Base-by-base conservation (phyloP, 495 filamentous ascomycete genomes). In the Penicillium samsonianum region DNA sequence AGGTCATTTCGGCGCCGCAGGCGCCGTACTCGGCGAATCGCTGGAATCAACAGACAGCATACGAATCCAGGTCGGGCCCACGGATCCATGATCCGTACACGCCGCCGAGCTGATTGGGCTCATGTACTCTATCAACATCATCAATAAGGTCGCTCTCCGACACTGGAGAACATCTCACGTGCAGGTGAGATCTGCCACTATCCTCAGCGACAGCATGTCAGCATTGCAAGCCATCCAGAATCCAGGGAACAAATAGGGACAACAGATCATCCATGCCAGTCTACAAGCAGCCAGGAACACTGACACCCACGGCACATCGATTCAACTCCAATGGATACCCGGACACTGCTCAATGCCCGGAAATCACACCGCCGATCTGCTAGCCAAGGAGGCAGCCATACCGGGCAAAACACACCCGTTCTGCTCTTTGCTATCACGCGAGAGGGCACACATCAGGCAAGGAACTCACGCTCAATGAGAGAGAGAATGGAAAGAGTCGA, bases 401-500 rank as follows among this genome's bases (percentile, higher is more conserved):
- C n/a, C n/a, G n/a, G n/a, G n/a, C n/a, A n/a, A n/a, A n/a, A n/a
- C n/a, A n/a, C n/a, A n/a, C n/a, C n/a, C n/a, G n/a, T n/a, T n/a
- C n/a, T n/a, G n/a, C n/a, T n/a, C n/a, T n/a, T n/a, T n/a, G n/a
- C n/a, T n/a, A n/a, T n/a, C n/a, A n/a, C n/a, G n/a, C n/a, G n/a
- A n/a, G n/a, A n/a, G n/a, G n/a, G n/a, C n/a, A n/a, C n/a, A n/a
- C n/a, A 31, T 48, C 4, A 48, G 28, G 26, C 40, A 62, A 44
- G 57, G 48, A 43, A 35, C 50, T n/a, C 41, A 62, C 11, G 49
- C 40, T 47, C 28, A 48, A 33, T 33, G 14, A 26, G 12, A 48
- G 28, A 48, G 12, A 19, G 28, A 48, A 48, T 63, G 55, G 52
- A 63, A 51, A 10, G 25, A 30, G 23, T 56, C 22, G 0, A 31